These are phyloP conservation scores for Phialophora chinensis DNA, from an alignment of 2,329 filamentous ascomycete species.

Conservation along the genomic window DNA sequence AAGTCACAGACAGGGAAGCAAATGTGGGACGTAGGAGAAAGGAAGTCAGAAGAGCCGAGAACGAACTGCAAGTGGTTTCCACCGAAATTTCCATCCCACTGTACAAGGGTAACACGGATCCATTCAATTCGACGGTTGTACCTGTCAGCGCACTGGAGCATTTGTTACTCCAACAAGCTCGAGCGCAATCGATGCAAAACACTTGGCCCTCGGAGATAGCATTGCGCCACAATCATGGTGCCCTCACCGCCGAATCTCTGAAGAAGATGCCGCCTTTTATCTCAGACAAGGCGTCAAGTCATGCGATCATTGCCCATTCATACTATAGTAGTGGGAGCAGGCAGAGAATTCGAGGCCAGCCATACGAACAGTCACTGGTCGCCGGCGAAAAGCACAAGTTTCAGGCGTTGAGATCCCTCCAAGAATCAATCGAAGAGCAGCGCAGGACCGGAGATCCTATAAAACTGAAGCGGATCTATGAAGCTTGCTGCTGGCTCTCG, in stretches of 20 bases:
- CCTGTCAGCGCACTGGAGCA: conserved; percentile 19
- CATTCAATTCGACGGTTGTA: conserved; percentile 10
- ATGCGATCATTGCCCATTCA: conserved; percentile 15
- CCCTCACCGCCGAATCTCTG: conserved; percentile 11
- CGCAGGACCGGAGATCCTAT: neutral
- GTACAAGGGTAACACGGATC: conserved; percentile 12
- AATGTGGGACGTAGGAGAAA: conserved; percentile 1
- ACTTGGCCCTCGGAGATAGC: conserved; percentile 20
- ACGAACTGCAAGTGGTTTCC: neutral
- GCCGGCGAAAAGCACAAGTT: conserved; percentile 16
- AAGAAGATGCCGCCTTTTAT: conserved; percentile 4
- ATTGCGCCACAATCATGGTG: conserved; percentile 14
- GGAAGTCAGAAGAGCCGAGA: neutral
- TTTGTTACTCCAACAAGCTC: conserved; percentile 14
- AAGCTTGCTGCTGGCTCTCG: conserved; percentile 5
- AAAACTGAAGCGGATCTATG: neutral
- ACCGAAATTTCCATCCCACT: conserved; percentile 4
- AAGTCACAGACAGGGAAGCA: neutral
- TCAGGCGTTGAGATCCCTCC: conserved; percentile 5
- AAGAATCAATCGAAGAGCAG: conserved; percentile 10
- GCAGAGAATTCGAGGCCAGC: conserved; percentile 5
- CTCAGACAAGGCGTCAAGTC: conserved; percentile 11
- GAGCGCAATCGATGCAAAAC: conserved; percentile 13
- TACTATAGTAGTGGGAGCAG: conserved; percentile 14
- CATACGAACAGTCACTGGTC: conserved; percentile 4